Percentiles rank a stretch among this genome's conserved stretches.
These are phyloP conservation scores for Macadamia integrifolia DNA, from an alignment of 164 flowering plant species.

Conservation along the genomic window DNA sequence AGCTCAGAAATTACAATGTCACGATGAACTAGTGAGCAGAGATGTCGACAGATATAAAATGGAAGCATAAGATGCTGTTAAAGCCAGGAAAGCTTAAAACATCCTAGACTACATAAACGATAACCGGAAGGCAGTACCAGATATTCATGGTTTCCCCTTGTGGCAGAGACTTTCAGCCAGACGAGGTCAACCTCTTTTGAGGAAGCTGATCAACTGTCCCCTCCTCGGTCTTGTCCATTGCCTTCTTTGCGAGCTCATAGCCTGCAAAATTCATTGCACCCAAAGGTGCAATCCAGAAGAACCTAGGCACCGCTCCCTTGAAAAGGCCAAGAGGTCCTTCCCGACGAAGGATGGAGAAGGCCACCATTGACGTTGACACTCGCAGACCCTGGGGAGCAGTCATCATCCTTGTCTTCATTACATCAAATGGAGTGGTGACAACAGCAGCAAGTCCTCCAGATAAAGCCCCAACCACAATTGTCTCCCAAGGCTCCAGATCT, in stretches of 20 bases:
- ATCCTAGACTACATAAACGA: too few species aligned
- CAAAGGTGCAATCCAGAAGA: constrained; percentile 98
- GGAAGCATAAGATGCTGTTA: too few species aligned
- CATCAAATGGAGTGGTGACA: constrained; percentile 94
- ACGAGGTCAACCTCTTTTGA: constrained; percentile 35
- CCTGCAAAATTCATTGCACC: constrained; percentile 99
- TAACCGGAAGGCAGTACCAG: not conserved
- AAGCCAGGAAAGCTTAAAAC: too few species aligned
- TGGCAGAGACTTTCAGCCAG: constrained; percentile 16
- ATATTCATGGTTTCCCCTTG: too few species aligned
- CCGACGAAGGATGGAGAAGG: constrained; percentile 69
- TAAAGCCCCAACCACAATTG: constrained; percentile 79
- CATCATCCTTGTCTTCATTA: constrained; percentile 97
- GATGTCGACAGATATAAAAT: not conserved
- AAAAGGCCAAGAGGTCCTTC: constrained; percentile 94
- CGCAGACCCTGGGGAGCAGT: constrained; percentile 78
- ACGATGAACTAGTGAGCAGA: not conserved
- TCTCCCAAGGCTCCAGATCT: constrained; percentile 95
- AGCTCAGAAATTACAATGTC: not conserved
- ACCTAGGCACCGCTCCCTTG: constrained; percentile 94
- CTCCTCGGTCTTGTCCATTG: constrained; percentile 65
- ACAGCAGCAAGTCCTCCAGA: constrained; percentile 97
- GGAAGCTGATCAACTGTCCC: constrained; percentile 22
- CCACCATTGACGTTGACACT: constrained; percentile 65
- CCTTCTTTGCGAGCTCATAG: constrained; percentile 87